Conservation (phyloP, 495 filamentous ascomycete species). For the Aspergillus ostianus region DNA sequence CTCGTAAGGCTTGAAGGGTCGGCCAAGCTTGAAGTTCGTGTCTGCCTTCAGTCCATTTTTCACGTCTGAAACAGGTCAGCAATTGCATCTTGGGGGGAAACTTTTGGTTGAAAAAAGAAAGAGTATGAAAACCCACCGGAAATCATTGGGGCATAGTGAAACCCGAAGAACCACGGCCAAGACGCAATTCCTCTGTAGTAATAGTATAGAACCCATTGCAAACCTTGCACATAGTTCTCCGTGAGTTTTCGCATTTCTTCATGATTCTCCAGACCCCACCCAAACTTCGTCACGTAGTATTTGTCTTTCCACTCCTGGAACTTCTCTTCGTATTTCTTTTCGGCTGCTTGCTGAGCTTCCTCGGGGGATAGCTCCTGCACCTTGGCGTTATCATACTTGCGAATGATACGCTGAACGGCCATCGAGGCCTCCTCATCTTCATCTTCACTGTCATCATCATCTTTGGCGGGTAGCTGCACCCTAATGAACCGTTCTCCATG, state of each 20-base stretch:
- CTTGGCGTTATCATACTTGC: conserved; percentile 85
- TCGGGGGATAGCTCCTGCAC: conserved; percentile 75
- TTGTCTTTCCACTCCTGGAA: conserved; percentile 91
- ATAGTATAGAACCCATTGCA: conserved; percentile 98
- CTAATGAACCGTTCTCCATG: conserved; percentile 77
- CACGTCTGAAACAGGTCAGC: conserved; percentile 58
- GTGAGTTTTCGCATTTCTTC: conserved; percentile 77
- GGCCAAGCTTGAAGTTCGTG: conserved; percentile 87
- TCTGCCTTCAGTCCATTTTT: conserved; percentile 83
- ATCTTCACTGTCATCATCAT: conserved; percentile 56
- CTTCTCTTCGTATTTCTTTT: conserved; percentile 80
- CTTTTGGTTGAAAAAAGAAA: background rate
- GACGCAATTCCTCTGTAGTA: conserved; percentile 96
- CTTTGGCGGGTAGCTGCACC: conserved; percentile 63
- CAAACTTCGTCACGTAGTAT: conserved; percentile 88
- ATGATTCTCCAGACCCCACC: conserved; percentile 82
- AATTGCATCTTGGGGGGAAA: background rate
- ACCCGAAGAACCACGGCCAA: conserved; percentile 97
- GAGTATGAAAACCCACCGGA: conserved; percentile 54
- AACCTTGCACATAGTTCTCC: conserved; percentile 95
- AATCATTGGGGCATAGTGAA: conserved; percentile 97
- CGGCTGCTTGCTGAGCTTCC: conserved; percentile 71
- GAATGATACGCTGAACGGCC: conserved; percentile 79
- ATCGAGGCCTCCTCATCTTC: conserved; percentile 85
- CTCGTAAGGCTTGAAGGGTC: conserved; percentile 91